These are phyloP conservation scores for Nitzschia putrida DNA, from an alignment of 108 stramenopile genomes.

Conservation along the genomic window DNA sequence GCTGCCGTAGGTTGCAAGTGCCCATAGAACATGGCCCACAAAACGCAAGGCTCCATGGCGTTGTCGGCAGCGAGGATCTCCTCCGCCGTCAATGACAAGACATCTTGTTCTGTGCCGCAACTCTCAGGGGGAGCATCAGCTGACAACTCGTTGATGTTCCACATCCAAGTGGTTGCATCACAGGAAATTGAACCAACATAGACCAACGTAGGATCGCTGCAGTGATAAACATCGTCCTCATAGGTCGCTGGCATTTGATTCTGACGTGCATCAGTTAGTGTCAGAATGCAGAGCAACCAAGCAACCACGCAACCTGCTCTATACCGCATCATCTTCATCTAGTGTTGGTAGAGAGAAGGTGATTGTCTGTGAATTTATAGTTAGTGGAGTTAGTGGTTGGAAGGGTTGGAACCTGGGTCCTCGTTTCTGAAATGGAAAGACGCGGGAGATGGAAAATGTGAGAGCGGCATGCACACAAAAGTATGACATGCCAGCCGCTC, in stretches of 20 bases:
- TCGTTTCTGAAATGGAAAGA: no score
- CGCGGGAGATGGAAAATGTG: no score
- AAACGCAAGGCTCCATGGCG: conserved; percentile 28
- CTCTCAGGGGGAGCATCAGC: conserved; percentile 5
- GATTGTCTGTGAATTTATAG: no score
- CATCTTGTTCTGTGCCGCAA: background rate
- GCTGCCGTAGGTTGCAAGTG: background rate
- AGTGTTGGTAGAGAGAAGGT: no score
- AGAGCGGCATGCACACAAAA: no score
- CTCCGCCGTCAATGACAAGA: background rate
- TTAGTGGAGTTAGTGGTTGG: no score
- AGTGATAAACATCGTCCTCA: conserved; percentile 13
- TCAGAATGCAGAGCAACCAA: no score
- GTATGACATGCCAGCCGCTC: no score
- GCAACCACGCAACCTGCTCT: no score
- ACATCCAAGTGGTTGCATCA: conserved; percentile 8
- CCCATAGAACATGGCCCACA: conserved; percentile 39
- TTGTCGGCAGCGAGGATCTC: background rate
- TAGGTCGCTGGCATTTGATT: conserved; percentile 5
- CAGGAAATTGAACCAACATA: background rate
- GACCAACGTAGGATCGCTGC: background rate
- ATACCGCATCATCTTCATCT: no score
- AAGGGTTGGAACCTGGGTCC: no score
- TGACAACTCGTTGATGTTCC: conserved; percentile 27
- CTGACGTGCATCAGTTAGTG: background rate